These are phyloP conservation scores for Penicillium sp. DNA, from an alignment of 2,329 filamentous ascomycete species.

Conservation along the genomic window DNA sequence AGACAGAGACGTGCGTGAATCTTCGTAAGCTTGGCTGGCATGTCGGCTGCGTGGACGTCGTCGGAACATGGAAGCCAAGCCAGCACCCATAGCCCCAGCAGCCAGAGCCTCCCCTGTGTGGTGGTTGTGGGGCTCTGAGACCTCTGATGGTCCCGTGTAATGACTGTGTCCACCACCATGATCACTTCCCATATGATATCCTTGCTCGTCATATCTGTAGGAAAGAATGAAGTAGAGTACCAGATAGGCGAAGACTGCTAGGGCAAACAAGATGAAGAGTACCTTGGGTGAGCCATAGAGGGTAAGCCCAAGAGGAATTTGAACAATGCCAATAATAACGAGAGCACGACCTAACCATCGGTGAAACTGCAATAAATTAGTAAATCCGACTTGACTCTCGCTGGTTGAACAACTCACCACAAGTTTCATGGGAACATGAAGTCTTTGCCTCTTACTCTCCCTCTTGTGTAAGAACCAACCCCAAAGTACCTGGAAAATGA, in stretches of 20 bases:
- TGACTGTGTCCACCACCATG: constrained; percentile 63
- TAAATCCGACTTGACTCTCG: background rate
- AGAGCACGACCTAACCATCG: constrained; percentile 82
- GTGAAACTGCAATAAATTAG: constrained; percentile 67
- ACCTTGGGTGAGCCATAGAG: constrained; percentile 86
- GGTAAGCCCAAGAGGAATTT: constrained; percentile 85
- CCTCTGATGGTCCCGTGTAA: constrained; percentile 52
- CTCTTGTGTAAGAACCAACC: constrained; percentile 59
- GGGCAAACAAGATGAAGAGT: constrained; percentile 80
- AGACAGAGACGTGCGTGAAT: constrained; percentile 58
- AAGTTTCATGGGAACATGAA: constrained; percentile 58
- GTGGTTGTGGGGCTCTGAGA: constrained; percentile 47
- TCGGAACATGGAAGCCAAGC: constrained; percentile 54
- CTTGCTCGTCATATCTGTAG: constrained; percentile 61
- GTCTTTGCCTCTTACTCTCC: constrained; percentile 54
- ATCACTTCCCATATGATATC: constrained; percentile 54
- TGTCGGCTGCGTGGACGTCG: constrained; percentile 45
- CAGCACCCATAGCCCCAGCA: constrained; percentile 57
- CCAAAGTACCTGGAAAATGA: constrained; percentile 60
- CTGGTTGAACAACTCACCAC: constrained; percentile 45
- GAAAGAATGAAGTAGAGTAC: constrained; percentile 77
- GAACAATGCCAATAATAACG: constrained; percentile 78
- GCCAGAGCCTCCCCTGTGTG: constrained; percentile 51
- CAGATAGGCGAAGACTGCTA: constrained; percentile 74
- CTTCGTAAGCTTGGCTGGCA: constrained; percentile 45